phyloP scores from a whole-genome alignment of 2,329 filamentous ascomycete species.

The Ascochyta viciae-villosae region DNA sequence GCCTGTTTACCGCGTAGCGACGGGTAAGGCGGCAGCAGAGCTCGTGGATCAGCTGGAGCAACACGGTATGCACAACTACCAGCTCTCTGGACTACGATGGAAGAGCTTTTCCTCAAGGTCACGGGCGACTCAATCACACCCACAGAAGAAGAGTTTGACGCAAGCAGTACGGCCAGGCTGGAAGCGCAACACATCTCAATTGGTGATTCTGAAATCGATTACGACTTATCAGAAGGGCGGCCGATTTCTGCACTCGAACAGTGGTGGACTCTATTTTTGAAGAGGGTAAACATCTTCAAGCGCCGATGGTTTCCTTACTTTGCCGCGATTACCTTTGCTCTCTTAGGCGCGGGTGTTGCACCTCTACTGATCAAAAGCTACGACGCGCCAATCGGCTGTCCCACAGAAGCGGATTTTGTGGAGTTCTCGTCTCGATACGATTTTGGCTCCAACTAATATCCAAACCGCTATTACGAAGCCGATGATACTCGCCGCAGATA shows the following conservation, averaged over 20 bases:
- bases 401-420: slow-evolving; percentile 28
- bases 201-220: slow-evolving; percentile 9
- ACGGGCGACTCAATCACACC: slow-evolving; percentile 66
- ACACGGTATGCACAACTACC: slow-evolving; percentile 73
- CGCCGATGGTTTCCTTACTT: slow-evolving; percentile 77
- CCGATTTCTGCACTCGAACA: slow-evolving; percentile 73
- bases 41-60: slow-evolving; percentile 74
- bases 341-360: slow-evolving; percentile 78
- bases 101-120: slow-evolving; percentile 86
- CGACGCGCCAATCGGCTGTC: slow-evolving; percentile 53
- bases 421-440: slow-evolving; percentile 22
- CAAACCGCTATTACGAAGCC: not conserved
- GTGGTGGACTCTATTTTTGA: slow-evolving; percentile 74
- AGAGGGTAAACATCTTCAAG: slow-evolving; percentile 76
- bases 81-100: slow-evolving; percentile 85
- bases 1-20: slow-evolving; percentile 73
- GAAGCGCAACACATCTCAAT: slow-evolving; percentile 12
- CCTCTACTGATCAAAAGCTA: slow-evolving; percentile 73
- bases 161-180: slow-evolving; percentile 24
- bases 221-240: slow-evolving; percentile 67
- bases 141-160: slow-evolving; percentile 46
- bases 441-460: slow-evolving; percentile 12
- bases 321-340: slow-evolving; percentile 75
- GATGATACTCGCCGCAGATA: slow-evolving; percentile 3
- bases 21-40: slow-evolving; percentile 71